Base-by-base conservation (phyloP, 2,329 filamentous ascomycete species). In the Neodidymelliopsis sp. region DNA sequence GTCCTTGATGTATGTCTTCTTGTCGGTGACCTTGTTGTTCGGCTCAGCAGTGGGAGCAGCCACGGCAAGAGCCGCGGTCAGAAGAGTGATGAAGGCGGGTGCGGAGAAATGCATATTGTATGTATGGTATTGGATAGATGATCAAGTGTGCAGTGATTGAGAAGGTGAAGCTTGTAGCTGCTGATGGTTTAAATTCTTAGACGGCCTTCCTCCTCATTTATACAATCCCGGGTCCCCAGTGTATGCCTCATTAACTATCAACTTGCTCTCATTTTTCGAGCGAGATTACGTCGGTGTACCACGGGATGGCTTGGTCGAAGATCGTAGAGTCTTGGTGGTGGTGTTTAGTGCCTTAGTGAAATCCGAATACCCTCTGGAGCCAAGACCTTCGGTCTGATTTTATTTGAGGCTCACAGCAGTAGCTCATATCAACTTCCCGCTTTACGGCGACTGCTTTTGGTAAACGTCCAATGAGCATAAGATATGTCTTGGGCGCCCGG, bases 61-160 rank as follows among this genome's bases (percentile, higher is more conserved):
- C 11, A 61, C 29, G 27, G 59, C 56, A 30, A 62, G 44, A 44
- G 63, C 44, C 28, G 60, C 48, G 13, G 55, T 51, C 16, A 64
- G 27, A 29, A 65, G 47, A 25, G 60, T 49, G 30, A 65, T 33
- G 12, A 65, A 24, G 25, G 59, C 40, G 12, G 61, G 38, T 12
- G 50, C 57, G 24, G 60, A 50, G 54, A 63, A 63, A 29, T 61
- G 56, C 64, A 67, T 67, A 6, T 48, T 36, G 47, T 15, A 30
- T 23, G 25, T 40, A 4, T 30, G 36, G 39, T 31, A 18, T 16
- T 31, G 27, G 33, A 27, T 28, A 22, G 33, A 24, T 34, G 33
- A 39, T n/a, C n/a, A 13, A 6, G 19, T 29, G 12, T 18, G 20
- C 13, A 18, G 11, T 28, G 19, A 39, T 30, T 11, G 10, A 30